Evolutionary conservation across 2,329 filamentous ascomycete species (phyloP).

Genomic region (Pseudopyricularia javanii): DNA sequence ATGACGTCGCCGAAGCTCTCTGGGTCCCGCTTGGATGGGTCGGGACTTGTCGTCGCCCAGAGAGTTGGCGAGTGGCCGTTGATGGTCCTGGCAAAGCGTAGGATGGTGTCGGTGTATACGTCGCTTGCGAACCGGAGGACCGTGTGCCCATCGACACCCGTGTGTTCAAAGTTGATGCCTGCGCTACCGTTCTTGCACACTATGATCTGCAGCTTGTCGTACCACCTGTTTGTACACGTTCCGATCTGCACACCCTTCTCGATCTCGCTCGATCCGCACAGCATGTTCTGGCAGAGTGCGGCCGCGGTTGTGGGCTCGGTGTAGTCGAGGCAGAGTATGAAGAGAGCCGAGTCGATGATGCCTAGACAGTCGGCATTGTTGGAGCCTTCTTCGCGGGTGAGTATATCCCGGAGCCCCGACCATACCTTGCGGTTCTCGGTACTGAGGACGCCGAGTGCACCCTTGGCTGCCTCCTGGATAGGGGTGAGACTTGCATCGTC

Average conservation of each 20-base stretch:
- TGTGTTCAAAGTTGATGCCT: slow-evolving; percentile 98
- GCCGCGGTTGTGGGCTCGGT: slow-evolving; percentile 71
- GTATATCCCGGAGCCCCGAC: slow-evolving; percentile 79
- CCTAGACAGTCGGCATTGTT: slow-evolving; percentile 95
- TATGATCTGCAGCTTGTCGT: slow-evolving; percentile 97
- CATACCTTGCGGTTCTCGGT: slow-evolving; percentile 95
- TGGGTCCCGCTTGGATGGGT: slow-evolving; percentile 84
- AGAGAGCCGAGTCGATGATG: slow-evolving; percentile 89
- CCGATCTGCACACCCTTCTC: slow-evolving; percentile 91
- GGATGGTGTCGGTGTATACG: slow-evolving; percentile 92
- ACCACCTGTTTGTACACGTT: slow-evolving; percentile 97
- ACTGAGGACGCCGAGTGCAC: slow-evolving; percentile 81
- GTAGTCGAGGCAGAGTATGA: slow-evolving; percentile 85
- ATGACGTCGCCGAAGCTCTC: slow-evolving; percentile 86
- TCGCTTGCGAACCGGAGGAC: slow-evolving; percentile 94
- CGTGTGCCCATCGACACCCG: slow-evolving; percentile 93
- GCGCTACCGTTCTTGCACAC: slow-evolving; percentile 98
- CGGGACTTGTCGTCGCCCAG: slow-evolving; percentile 83
- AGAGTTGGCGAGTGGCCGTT: slow-evolving; percentile 85
- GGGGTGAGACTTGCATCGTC: slow-evolving; percentile 83
- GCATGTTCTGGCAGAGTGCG: slow-evolving; percentile 94
- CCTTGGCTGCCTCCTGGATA: slow-evolving; percentile 90
- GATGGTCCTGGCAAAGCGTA: slow-evolving; percentile 89
- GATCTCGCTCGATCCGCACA: slow-evolving; percentile 86
- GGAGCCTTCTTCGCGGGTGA: slow-evolving; percentile 74